Evolutionary conservation across 2,329 filamentous ascomycete species (phyloP), one percentile per base, ranked within the genome.

Genomic region (Trichoderma sp.): DNA sequence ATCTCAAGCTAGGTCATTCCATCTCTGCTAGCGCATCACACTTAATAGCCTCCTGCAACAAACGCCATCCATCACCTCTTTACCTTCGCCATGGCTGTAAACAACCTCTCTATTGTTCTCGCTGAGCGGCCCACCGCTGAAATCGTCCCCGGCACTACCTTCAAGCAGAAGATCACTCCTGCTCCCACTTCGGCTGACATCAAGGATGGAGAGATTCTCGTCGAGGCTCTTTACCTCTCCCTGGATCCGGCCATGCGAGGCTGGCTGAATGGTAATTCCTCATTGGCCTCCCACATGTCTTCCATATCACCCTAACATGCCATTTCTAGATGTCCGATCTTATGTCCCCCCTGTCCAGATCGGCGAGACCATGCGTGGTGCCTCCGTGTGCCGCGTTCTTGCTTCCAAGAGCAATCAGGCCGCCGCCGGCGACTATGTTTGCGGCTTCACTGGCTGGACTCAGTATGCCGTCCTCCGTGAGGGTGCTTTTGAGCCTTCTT

Each of bases 171-270:
- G 73, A 81, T 80, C 56, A 78, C 81, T 1, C 80, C 85, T 1
- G 81, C 86, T 4, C 85, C 86, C 72, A 79, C 83, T 8, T 80
- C 82, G 22, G 78, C 79, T 35, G 81, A 86, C 69, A 81, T 90
- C 50, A 84, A 89, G 75, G 84, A 88, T 81, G 89, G 89, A 71
- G 80, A 92, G 74, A 81, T 92, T 66, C 82, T 92, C 60, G 78
- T 87, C 53, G 84, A 87, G 76, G 76, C 78, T 1, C 78, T 90
- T 69, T 92, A 92, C 74, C 82, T 92, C 53, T 89, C 87, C 10
- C 82, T 92, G 45, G 90, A 92, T 78, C 90, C 90, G 1, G 89
- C 90, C n/a, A 92, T 92, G 90, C 85, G 90, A 72, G 87, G 87
- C 68, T 92, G 89, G 89, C 78, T 93, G 22, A 90, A 86, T 70